These are phyloP conservation scores for Fusarium falciforme DNA, from an alignment of 2,329 filamentous ascomycete genomes.

Conservation along the genomic window DNA sequence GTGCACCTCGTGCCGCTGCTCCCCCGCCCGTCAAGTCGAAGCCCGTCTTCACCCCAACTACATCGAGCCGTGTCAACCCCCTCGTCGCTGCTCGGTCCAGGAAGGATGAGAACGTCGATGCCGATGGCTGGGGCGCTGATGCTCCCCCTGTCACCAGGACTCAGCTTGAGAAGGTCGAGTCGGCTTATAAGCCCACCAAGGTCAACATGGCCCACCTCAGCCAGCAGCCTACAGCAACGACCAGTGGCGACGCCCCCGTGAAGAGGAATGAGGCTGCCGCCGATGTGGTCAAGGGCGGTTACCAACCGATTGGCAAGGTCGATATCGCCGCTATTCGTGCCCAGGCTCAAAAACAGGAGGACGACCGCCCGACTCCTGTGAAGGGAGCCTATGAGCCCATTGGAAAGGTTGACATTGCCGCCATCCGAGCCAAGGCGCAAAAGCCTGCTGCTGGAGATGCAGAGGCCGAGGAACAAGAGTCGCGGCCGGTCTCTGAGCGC, in stretches of 20 bases:
- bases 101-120: slow-evolving; percentile 72
- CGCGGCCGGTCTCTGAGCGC: slow-evolving; percentile 78
- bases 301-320: slow-evolving; percentile 97
- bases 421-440: slow-evolving; percentile 87
- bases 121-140: slow-evolving; percentile 94
- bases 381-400: slow-evolving; percentile 96
- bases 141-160: slow-evolving; percentile 90
- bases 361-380: slow-evolving; percentile 85
- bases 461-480: slow-evolving; percentile 48
- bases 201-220: slow-evolving; percentile 91
- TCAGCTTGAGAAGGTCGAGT: slow-evolving; percentile 89
- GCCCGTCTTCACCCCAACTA: slow-evolving; percentile 88
- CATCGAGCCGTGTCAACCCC: slow-evolving; percentile 68
- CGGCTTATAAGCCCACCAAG: slow-evolving; percentile 95
- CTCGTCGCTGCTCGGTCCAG: slow-evolving; percentile 73
- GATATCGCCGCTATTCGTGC: slow-evolving; percentile 91
- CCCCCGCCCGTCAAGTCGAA: slow-evolving; percentile 84
- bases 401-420: slow-evolving; percentile 96
- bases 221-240: slow-evolving; percentile 75
- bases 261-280: slow-evolving; percentile 56
- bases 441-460: slow-evolving; percentile 63
- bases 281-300: slow-evolving; percentile 85
- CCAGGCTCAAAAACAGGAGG: slow-evolving; percentile 74
- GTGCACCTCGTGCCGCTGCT: slow-evolving; percentile 62
- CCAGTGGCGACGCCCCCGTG: slow-evolving; percentile 65